These are phyloP conservation scores for Metschnikowia matae DNA, from an alignment of 805 yeast genomes.

Conservation along the genomic window DNA sequence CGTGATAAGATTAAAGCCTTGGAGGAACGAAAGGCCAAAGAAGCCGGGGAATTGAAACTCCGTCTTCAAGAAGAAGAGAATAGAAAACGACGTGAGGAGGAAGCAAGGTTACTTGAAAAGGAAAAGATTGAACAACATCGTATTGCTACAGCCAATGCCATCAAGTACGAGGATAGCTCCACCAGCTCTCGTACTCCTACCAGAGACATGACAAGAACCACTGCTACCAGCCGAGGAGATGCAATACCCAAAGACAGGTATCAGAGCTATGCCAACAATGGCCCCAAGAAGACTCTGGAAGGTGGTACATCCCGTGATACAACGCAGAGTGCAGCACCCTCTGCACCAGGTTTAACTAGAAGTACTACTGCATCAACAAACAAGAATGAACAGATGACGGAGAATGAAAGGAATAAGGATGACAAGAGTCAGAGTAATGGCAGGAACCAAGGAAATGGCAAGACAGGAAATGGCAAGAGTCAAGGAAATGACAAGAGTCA, in stretches of 20 bases:
- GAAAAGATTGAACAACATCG: constrained; percentile 5
- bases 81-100: constrained; percentile 12
- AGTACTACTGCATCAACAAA: constrained; percentile 2
- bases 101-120: constrained; percentile 2
- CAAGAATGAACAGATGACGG: neutral
- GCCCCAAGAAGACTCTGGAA: neutral
- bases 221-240: constrained; percentile 5
- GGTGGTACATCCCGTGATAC: neutral
- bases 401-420: neutral
- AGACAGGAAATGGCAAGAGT: neutral
- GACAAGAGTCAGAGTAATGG: neutral
- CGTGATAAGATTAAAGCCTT: constrained; percentile 21
- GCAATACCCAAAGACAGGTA: constrained; percentile 23
- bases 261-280: constrained; percentile 25
- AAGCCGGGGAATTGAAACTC: constrained; percentile 12
- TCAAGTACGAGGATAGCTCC: constrained; percentile 21
- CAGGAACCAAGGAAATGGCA: neutral
- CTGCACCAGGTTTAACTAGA: neutral
- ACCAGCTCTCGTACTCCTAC: constrained; percentile 7
- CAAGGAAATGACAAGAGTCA: neutral
- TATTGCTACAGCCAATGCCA: constrained; percentile 7
- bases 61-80: constrained; percentile 14
- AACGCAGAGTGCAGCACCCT: neutral
- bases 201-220: constrained; percentile 14
- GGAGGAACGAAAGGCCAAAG: constrained; percentile 12